These are phyloP conservation scores for Jamesozyma hellenica DNA, from an alignment of 805 yeast species.

Conservation along the genomic window DNA sequence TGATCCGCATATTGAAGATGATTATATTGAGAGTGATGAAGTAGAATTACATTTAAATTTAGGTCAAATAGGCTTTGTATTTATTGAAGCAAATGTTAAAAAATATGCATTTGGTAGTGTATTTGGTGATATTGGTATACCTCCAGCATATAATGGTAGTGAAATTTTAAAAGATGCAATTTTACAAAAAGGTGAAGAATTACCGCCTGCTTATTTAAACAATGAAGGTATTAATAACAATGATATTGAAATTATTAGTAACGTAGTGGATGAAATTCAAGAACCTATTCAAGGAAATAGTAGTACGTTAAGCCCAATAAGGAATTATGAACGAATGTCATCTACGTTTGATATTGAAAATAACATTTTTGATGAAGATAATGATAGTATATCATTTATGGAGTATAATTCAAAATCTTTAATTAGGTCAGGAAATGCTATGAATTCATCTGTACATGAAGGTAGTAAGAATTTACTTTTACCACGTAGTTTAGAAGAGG, in stretches of 20 bases:
- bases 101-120: conserved; percentile 64
- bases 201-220: conserved; percentile 63
- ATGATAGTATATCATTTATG: background rate
- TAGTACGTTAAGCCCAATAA: background rate
- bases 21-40: conserved; percentile 21
- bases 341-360: conserved; percentile 27
- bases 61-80: conserved; percentile 72
- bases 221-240: conserved; percentile 13
- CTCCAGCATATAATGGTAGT: conserved; percentile 36
- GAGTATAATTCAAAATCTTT: too few species aligned
- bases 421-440: too few species aligned
- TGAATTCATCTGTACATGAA: background rate
- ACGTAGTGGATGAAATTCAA: too few species aligned
- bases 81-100: conserved; percentile 74
- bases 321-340: conserved; percentile 27
- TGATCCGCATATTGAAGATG: conserved; percentile 12
- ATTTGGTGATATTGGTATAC: conserved; percentile 36
- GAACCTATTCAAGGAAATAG: conserved; percentile 1
- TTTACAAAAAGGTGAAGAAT: conserved; percentile 59
- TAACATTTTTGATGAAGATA: conserved; percentile 9
- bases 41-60: conserved; percentile 49
- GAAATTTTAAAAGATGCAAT: conserved; percentile 39
- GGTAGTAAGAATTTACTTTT: conserved; percentile 1
- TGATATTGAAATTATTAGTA: background rate
- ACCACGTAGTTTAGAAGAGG: background rate